Evolutionary conservation across 2,329 filamentous ascomycete genomes (phyloP), one percentile per base, ranked within the genome.

Genomic region (Nigrospora osmanthi): DNA sequence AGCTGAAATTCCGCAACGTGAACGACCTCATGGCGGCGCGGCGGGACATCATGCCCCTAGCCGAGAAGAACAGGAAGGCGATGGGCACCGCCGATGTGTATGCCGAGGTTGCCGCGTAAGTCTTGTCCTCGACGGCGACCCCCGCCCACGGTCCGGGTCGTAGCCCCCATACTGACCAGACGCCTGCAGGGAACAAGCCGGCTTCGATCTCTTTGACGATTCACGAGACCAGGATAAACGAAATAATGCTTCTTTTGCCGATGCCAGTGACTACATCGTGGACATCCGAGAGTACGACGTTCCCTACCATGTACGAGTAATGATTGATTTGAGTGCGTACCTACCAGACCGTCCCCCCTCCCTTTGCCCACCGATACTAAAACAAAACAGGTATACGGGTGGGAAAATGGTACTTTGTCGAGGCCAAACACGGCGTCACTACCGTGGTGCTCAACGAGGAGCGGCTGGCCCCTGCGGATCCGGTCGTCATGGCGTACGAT

Each of bases 231-330:
- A 89, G 64, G 86, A 93, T 65, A 80, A 77, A 83, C 82, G 84
- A 77, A 73, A 76, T 70, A 89, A 84, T 72, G 78, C 77, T 64
- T 74, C 75, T 54, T 83, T 89, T 70, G 75, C 83, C 55, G 90
- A 97, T 66, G 89, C 91, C 47, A 95, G 89, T 75, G 91, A 97
- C 75, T 96, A 85, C 66, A 89, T 98, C 76, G 80, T 96, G 70
- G 94, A 98, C 77, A 95, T 98, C 64, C 83, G 93, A 75, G 93
- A 98, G 73, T 98, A 95, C 67, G 93, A 98, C 68, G 94, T 98
- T 58, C 94, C 93, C 53, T 98, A 98, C 73, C 93, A 98, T 73
- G 93, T 98, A 61, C 82, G 93, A 78, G 91, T 98, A 70, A 87
- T 94, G 68, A 98, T 98, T 70, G 93, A 98, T 69, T 80, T 89